Conservation (phyloP, 495 filamentous ascomycete genomes). For the Daldinia vernicosa region DNA sequence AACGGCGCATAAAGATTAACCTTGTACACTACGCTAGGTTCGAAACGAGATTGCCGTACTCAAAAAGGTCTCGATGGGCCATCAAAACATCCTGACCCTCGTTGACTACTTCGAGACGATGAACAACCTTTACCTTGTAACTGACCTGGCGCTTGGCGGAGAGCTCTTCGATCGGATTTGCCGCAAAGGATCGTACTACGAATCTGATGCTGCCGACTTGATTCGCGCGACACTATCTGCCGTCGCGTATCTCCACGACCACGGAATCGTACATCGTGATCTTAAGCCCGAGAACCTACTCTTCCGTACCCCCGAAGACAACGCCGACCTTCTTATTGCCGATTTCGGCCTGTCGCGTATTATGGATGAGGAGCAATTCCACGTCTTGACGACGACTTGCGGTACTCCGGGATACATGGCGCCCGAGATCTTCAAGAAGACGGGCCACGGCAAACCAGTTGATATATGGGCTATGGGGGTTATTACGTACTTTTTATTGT, state of each 20-base stretch:
- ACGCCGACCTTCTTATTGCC: slow-evolving; percentile 90
- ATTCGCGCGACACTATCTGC: slow-evolving; percentile 94
- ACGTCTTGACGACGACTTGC: slow-evolving; percentile 96
- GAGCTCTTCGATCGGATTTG: slow-evolving; percentile 99
- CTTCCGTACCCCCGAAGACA: slow-evolving; percentile 82
- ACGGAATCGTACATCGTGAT: slow-evolving; percentile 95
- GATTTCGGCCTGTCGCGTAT: slow-evolving; percentile 95
- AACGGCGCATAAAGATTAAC: slow-evolving; percentile 23
- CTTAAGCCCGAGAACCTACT: slow-evolving; percentile 80
- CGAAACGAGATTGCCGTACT: slow-evolving; percentile 98
- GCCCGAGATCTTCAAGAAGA: slow-evolving; percentile 90
- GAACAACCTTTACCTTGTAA: slow-evolving; percentile 99
- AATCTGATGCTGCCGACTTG: slow-evolving; percentile 93
- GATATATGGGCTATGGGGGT: slow-evolving; percentile 98
- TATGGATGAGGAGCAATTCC: slow-evolving; percentile 99
- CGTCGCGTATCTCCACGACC: slow-evolving; percentile 98
- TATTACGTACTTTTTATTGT: slow-evolving; percentile 97
- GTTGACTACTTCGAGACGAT: slow-evolving; percentile 99
- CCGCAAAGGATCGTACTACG: slow-evolving; percentile 97
- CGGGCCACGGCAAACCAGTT: slow-evolving; percentile 87
- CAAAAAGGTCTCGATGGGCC: slow-evolving; percentile 96
- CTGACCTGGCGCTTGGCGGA: slow-evolving; percentile 93
- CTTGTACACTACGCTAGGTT: slow-evolving; percentile 64
- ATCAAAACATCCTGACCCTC: slow-evolving; percentile 95
- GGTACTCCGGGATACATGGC: slow-evolving; percentile 98